These are phyloP conservation scores for Lactarius tabidus DNA, from an alignment of 768 basidiomycete genomes.

Conservation along the genomic window DNA sequence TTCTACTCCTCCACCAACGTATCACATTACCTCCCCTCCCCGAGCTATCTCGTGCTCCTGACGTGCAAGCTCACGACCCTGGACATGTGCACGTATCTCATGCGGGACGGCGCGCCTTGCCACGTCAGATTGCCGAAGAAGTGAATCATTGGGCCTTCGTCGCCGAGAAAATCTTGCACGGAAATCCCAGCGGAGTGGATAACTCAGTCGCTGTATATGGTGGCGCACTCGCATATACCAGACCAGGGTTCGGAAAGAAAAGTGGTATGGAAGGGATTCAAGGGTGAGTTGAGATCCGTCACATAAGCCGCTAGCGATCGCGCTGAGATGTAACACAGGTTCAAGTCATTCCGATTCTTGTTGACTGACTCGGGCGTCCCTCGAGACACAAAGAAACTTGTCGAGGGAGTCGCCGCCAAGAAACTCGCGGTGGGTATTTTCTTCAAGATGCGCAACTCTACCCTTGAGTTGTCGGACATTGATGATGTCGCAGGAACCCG, in stretches of 20 bases:
- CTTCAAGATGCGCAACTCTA: not conserved
- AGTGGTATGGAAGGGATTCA: constrained; percentile 82
- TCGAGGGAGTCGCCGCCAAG: constrained; percentile 80
- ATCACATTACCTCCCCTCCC: constrained; percentile 56
- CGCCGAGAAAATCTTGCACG: constrained; percentile 93
- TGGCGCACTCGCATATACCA: constrained; percentile 86
- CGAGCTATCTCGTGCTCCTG: constrained; percentile 37
- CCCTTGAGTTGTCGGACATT: constrained; percentile 1
- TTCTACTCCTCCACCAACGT: constrained; percentile 72
- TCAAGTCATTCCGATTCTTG: constrained; percentile 86
- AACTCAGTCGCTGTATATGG: constrained; percentile 93
- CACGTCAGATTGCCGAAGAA: constrained; percentile 61
- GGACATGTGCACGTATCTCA: constrained; percentile 62
- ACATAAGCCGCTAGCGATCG: not conserved
- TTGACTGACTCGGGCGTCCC: constrained; percentile 92
- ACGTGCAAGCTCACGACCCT: constrained; percentile 32
- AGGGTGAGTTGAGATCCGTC: constrained; percentile 47
- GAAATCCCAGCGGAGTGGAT: constrained; percentile 96
- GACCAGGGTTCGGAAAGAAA: constrained; percentile 70
- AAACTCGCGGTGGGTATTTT: constrained; percentile 49
- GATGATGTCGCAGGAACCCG: constrained; percentile 62
- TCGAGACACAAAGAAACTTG: constrained; percentile 90
- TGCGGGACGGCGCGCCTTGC: constrained; percentile 60
- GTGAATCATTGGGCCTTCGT: constrained; percentile 94
- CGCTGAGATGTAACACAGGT: constrained; percentile 44